A percentile compares a stretch with the other conserved stretches of the same genome.
Evolutionary conservation across 2,329 filamentous ascomycete species (phyloP).

Genomic region (Pseudogymnoascus sp.): DNA sequence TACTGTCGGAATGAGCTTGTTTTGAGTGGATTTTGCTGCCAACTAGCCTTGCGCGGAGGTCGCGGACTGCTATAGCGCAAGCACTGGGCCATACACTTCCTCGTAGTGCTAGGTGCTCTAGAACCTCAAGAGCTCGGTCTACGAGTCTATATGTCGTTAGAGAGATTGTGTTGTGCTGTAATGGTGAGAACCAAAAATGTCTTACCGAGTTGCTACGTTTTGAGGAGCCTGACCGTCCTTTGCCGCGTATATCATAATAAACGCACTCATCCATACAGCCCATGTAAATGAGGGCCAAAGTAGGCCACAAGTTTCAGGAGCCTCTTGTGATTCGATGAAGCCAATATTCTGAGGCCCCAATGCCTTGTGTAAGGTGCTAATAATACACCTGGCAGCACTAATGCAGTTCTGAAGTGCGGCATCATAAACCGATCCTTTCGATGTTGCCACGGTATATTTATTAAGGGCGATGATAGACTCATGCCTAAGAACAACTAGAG

Average conservation of each 20-base stretch:
- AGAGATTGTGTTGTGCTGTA: background rate
- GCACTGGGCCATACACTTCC: constrained; percentile 33
- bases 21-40: background rate
- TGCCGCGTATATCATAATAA: constrained; percentile 39
- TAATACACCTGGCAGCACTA: constrained; percentile 35
- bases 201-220: constrained; percentile 29
- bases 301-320: constrained; percentile 21
- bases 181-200: background rate
- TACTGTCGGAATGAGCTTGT: background rate
- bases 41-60: constrained; percentile 21
- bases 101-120: constrained; percentile 28
- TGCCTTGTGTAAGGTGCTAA: constrained; percentile 29
- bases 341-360: background rate
- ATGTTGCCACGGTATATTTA: constrained; percentile 35
- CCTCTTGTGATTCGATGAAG: background rate
- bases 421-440: constrained; percentile 32
- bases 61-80: constrained; percentile 32
- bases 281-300: constrained; percentile 41
- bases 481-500: constrained; percentile 34
- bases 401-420: constrained; percentile 39
- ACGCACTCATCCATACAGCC: constrained; percentile 40
- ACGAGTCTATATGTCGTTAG: constrained; percentile 19
- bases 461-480: constrained; percentile 40
- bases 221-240: constrained; percentile 31
- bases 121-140: constrained; percentile 22